These are phyloP conservation scores for Xerophyta viscosa DNA, from an alignment of 106 monocot species.

Conservation along the genomic window DNA sequence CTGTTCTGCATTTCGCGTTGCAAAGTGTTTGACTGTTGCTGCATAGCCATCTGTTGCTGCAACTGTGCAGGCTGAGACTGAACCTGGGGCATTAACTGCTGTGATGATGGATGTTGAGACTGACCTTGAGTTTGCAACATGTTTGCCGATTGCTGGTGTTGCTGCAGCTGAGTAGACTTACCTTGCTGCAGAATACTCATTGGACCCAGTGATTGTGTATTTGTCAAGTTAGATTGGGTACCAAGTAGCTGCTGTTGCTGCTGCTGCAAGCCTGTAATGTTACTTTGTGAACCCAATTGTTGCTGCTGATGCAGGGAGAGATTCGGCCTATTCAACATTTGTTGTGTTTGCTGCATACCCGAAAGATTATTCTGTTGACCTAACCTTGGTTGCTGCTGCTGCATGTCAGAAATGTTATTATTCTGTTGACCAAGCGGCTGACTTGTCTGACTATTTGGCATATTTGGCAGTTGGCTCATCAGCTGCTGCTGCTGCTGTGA, in stretches of 20 bases:
- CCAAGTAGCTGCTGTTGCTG: slow-evolving; percentile 47
- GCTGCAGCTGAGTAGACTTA: slow-evolving; percentile 42
- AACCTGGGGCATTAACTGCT: slow-evolving; percentile 50
- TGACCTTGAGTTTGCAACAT: slow-evolving; percentile 52
- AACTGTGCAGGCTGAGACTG: slow-evolving; percentile 48
- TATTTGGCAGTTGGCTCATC: slow-evolving; percentile 44
- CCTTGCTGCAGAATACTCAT: slow-evolving; percentile 48
- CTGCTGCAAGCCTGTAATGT: slow-evolving; percentile 29
- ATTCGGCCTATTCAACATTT: slow-evolving; percentile 44
- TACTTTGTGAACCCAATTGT: slow-evolving; percentile 26
- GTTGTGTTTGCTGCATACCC: slow-evolving; percentile 60
- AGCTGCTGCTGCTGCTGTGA: slow-evolving; percentile 37
- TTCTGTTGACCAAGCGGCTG: slow-evolving; percentile 54
- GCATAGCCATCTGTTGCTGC: slow-evolving; percentile 50
- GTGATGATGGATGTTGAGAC: slow-evolving; percentile 39
- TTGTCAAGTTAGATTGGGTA: slow-evolving; percentile 18
- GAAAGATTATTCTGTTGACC: slow-evolving; percentile 55
- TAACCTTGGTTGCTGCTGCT: slow-evolving; percentile 47
- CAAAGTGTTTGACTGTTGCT: slow-evolving; percentile 42
- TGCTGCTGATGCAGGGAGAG: slow-evolving; percentile 40
- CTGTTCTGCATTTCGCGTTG: slow-evolving; percentile 62
- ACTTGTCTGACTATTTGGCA: slow-evolving; percentile 38
- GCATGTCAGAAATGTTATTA: slow-evolving; percentile 45
- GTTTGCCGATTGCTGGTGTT: slow-evolving; percentile 29
- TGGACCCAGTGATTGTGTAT: slow-evolving; percentile 30